A percentile compares a stretch with the other conserved stretches of the same genome.
Conservation (phyloP, 495 filamentous ascomycete species). For the Cercophora scortea region DNA sequence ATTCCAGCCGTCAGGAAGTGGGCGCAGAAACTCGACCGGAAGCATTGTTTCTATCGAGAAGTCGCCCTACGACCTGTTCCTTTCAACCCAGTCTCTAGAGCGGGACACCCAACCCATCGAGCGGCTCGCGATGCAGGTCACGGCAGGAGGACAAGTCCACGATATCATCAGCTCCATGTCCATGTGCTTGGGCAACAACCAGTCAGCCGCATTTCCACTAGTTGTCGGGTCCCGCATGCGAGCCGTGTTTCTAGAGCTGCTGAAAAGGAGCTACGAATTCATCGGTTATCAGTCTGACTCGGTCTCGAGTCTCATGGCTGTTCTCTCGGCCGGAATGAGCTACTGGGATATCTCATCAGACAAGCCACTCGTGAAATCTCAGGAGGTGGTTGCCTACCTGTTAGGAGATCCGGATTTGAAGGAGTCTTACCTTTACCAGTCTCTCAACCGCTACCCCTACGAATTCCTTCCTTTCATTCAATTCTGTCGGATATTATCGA, state of each 20-base stretch:
- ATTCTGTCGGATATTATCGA: conserved; percentile 32
- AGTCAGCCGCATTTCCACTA: conserved; percentile 37
- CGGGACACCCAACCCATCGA: conserved; percentile 30
- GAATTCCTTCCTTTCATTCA: conserved; percentile 74
- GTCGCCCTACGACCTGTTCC: conserved; percentile 39
- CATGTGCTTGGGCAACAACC: conserved; percentile 34
- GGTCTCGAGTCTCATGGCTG: conserved; percentile 51
- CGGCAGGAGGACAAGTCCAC: conserved; percentile 50
- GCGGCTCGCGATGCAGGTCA: conserved; percentile 39
- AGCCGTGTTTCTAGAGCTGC: conserved; percentile 53
- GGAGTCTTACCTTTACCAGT: conserved; percentile 47
- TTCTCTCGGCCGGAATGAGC: conserved; percentile 46
- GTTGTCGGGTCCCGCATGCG: conserved; percentile 47
- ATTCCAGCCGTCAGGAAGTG: conserved; percentile 23
- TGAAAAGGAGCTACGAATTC: conserved; percentile 47
- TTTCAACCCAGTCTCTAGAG: conserved; percentile 30
- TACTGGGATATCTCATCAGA: conserved; percentile 46
- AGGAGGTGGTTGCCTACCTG: conserved; percentile 41
- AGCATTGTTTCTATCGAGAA: conserved; percentile 44
- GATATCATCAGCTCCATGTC: conserved; percentile 54
- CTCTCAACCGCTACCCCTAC: conserved; percentile 74
- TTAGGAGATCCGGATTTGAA: conserved; percentile 48
- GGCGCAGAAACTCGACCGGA: conserved; percentile 40
- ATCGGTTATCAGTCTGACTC: conserved; percentile 62
- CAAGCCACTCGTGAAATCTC: conserved; percentile 29